Evolutionary conservation across 2,329 filamentous ascomycete genomes (phyloP), one percentile per base, ranked within the genome.

Genomic region (Calycina herbarum): DNA sequence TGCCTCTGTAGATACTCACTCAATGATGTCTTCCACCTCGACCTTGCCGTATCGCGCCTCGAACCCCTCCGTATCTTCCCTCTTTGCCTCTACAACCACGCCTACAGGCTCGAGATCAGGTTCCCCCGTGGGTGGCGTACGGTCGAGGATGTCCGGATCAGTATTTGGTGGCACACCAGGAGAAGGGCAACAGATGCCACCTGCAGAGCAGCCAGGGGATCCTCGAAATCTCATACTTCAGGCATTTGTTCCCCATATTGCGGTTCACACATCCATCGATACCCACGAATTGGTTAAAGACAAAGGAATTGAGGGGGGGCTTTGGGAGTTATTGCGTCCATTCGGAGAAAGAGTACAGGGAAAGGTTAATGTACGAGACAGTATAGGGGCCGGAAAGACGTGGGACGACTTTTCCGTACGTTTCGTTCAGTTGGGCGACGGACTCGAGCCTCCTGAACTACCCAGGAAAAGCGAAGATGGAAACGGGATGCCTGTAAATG

Each of bases 401-500:
- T 94, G 91, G 81, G 94, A 97, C 64, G 93, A 98, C 76, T 99
- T 93, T 78, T 90, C 92, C 0, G 85, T 99, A 65, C 89, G 93
- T 64, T 97, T 99, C 76, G 88, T 90, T 5, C 85, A 87, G 66
- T 86, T 96, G 63, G 88, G 87, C 1, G 82, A 85, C 69, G 81
- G 83, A 27, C 75, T 87, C 17, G 84, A 86, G 71, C 77, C 80
- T 59, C 82, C 83, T 1, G 82, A 85, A 62, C 72, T 74, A 13
- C 72, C 75, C 6, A 72, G 78, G 40, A 78, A 75, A 65, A 76
- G 72, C 57, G 61, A 65, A 24, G 74, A 76, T 48, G 73, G 66
- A 8, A 73, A 70, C 59, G 38, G 57, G 17, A 31, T 66, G 33
- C 56, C 65, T 59, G 40, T 58, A 20, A 75, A 73, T 66, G 71